Percentiles rank a stretch among this genome's conserved stretches.
Evolutionary conservation across 345 rosid species (phyloP).

Genomic region (Ceriops tagal): DNA sequence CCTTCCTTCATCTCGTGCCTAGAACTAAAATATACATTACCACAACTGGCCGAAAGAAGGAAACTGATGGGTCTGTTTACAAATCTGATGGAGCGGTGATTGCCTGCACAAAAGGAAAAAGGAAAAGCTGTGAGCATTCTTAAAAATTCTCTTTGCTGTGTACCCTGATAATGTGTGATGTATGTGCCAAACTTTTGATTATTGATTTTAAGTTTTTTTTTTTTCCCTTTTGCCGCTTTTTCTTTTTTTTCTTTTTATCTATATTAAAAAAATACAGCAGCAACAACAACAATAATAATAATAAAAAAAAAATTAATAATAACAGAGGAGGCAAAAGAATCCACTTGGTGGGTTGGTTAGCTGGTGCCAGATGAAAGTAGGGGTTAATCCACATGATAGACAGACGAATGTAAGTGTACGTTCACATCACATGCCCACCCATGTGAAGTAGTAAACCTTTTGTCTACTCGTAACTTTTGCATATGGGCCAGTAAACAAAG

Average conservation of each 20-base stretch:
- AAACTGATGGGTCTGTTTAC: slow-evolving; percentile 8
- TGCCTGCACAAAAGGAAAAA: neutral
- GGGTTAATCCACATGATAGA: slow-evolving; percentile 61
- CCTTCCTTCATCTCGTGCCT: neutral
- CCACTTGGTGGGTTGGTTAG: slow-evolving; percentile 44
- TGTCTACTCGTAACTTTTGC: slow-evolving; percentile 28
- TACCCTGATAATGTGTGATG: slow-evolving; percentile 2
- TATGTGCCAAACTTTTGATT: neutral
- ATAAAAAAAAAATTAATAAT: no score
- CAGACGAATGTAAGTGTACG: slow-evolving; percentile 38
- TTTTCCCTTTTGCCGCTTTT: no score
- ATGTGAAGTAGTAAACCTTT: slow-evolving; percentile 42
- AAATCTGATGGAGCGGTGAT: slow-evolving; percentile 6
- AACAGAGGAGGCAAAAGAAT: slow-evolving; percentile 1
- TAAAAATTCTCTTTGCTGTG: slow-evolving; percentile 6
- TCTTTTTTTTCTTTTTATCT: no score
- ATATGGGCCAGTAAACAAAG: slow-evolving; percentile 15
- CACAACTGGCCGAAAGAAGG: neutral
- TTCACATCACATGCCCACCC: slow-evolving; percentile 50
- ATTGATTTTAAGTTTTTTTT: no score
- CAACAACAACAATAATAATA: no score
- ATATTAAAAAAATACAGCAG: no score
- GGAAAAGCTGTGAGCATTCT: neutral
- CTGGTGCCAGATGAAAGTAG: slow-evolving; percentile 60
- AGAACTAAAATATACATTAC: neutral